Evolutionary conservation across 1,139 yeast species (phyloP).

Genomic region (Kodamaea arcana): DNA sequence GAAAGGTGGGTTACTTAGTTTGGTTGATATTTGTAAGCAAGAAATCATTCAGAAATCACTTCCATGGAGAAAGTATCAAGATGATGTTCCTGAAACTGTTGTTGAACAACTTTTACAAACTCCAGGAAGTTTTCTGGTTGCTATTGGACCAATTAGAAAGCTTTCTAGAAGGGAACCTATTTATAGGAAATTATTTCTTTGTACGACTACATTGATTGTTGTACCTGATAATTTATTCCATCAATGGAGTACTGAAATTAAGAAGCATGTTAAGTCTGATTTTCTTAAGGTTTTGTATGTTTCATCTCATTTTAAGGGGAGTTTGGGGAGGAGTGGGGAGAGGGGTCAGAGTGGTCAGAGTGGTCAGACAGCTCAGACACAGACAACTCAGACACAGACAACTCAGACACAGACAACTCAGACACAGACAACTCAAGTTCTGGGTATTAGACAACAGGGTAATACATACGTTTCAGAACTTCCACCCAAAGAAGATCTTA

Average conservation of each 20-base stretch:
- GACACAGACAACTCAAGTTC: background rate
- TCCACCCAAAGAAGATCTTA: slow-evolving; percentile 29
- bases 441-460: slow-evolving; percentile 12
- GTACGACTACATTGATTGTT: slow-evolving; percentile 55
- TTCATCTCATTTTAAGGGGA: slow-evolving; percentile 29
- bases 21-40: slow-evolving; percentile 41
- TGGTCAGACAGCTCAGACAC: too few species aligned
- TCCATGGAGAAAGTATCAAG: slow-evolving; percentile 51
- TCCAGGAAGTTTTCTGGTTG: slow-evolving; percentile 45
- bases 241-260: slow-evolving; percentile 61
- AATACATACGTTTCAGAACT: slow-evolving; percentile 18
- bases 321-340: too few species aligned
- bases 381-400: too few species aligned
- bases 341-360: too few species aligned
- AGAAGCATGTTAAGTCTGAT: slow-evolving; percentile 45
- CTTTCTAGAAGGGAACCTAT: slow-evolving; percentile 8
- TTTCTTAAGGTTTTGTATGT: slow-evolving; percentile 34
- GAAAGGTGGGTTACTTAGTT: slow-evolving; percentile 10
- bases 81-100: slow-evolving; percentile 44
- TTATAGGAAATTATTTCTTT: slow-evolving; percentile 29
- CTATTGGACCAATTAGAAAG: slow-evolving; percentile 19
- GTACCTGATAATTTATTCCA: slow-evolving; percentile 64
- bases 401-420: too few species aligned
- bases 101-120: slow-evolving; percentile 24
- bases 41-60: slow-evolving; percentile 44